These are phyloP conservation scores for Rasamsonia emersonii DNA, from an alignment of 2,329 filamentous ascomycete genomes.

Conservation along the genomic window DNA sequence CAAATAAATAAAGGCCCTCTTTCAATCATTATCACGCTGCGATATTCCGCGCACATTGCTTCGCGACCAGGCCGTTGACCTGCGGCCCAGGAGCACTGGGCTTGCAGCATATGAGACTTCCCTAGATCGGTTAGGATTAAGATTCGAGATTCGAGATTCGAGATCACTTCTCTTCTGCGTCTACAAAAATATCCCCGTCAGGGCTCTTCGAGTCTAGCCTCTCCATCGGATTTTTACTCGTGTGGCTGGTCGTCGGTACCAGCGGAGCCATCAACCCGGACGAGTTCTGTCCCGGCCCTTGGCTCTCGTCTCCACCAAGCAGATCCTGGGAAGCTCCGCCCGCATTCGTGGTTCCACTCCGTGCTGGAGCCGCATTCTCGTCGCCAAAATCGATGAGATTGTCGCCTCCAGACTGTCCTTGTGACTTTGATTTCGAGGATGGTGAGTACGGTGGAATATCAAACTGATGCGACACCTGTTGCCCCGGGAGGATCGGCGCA, in stretches of 20 bases:
- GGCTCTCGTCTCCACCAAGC: slow-evolving; percentile 8
- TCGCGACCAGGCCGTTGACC: too few species aligned
- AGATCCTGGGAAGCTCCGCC: slow-evolving; percentile 9
- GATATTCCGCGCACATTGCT: too few species aligned
- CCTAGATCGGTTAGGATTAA: too few species aligned
- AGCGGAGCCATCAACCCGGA: slow-evolving; percentile 13
- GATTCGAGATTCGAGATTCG: too few species aligned
- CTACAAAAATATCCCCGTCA: slow-evolving; percentile 36
- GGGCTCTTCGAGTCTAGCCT: slow-evolving; percentile 31
- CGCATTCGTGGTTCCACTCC: slow-evolving; percentile 1
- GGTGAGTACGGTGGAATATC: slow-evolving; percentile 51
- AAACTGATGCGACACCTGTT: slow-evolving; percentile 50
- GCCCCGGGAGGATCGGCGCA: slow-evolving; percentile 73
- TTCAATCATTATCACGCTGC: too few species aligned
- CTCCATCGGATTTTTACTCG: slow-evolving; percentile 16
- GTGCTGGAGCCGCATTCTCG: slow-evolving; percentile 3
- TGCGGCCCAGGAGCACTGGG: too few species aligned
- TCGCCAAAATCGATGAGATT: slow-evolving; percentile 20
- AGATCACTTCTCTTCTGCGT: slow-evolving; percentile 27
- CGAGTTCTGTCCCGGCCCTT: slow-evolving; percentile 1
- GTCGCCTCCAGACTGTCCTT: slow-evolving; percentile 4
- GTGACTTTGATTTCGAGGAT: slow-evolving; percentile 10
- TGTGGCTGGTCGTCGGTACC: slow-evolving; percentile 8
- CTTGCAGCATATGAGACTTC: too few species aligned
- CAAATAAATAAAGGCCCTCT: too few species aligned